phyloP scores from a whole-genome alignment of 2,329 filamentous ascomycete genomes.

The Xylariales sp. region DNA sequence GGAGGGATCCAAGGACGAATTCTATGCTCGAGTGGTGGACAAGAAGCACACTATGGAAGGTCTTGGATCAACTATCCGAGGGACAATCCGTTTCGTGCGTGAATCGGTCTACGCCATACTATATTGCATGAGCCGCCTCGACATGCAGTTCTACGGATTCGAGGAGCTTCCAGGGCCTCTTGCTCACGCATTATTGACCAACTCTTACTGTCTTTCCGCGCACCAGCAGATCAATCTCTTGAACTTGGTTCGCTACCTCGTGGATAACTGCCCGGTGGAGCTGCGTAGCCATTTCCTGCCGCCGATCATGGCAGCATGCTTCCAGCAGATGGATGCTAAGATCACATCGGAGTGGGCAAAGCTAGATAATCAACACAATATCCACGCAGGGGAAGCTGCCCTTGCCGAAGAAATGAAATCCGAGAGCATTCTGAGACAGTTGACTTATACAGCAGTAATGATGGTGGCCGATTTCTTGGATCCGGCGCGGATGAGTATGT shows the following conservation, averaged over 20 bases:
- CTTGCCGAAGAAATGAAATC: conserved; percentile 96
- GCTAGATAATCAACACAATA: conserved; percentile 59
- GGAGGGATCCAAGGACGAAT: conserved; percentile 91
- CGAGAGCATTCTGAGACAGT: conserved; percentile 88
- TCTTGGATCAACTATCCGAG: conserved; percentile 87
- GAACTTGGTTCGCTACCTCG: conserved; percentile 80
- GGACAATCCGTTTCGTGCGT: conserved; percentile 81
- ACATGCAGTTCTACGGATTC: conserved; percentile 88
- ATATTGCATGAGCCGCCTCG: conserved; percentile 85
- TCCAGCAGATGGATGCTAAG: conserved; percentile 82
- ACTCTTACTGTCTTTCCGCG: conserved; percentile 77
- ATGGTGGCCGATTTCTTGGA: conserved; percentile 89
- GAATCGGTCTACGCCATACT: conserved; percentile 94
- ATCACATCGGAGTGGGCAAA: conserved; percentile 83
- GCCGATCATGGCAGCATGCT: conserved; percentile 75
- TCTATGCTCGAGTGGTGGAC: conserved; percentile 85
- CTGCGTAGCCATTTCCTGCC: conserved; percentile 78
- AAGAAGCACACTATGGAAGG: conserved; percentile 90
- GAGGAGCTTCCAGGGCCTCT: conserved; percentile 76
- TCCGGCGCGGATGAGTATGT: conserved; percentile 61
- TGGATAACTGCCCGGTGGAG: conserved; percentile 84
- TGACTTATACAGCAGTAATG: conserved; percentile 88
- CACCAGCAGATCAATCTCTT: conserved; percentile 94
- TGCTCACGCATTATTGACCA: conserved; percentile 76
- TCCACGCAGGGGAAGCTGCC: conserved; percentile 67